Base-by-base conservation (phyloP, 2,329 filamentous ascomycete genomes). In the Elsinoe necatrix region DNA sequence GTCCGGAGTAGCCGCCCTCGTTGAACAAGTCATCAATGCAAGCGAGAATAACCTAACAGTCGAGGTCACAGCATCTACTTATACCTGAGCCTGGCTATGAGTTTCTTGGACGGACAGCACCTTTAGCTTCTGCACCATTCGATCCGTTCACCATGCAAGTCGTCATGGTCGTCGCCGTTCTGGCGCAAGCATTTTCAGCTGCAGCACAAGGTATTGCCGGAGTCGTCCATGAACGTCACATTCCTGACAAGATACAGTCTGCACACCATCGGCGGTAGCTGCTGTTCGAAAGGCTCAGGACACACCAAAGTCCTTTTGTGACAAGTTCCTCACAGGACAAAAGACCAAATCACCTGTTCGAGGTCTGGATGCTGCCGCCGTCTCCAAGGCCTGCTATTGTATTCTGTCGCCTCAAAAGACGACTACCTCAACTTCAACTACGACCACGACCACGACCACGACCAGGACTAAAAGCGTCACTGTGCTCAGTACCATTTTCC, bases 341-440 rank as follows among this genome's bases (percentile, higher is more conserved):
- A 50, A 50, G 45, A 50, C 45, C 25, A 50, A 21, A 9, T 50
- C 45, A 31, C 45, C 45, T 4, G 9, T 50, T 25, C 31, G 34
- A 50, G 45, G 12, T 20, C 16, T 50, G n/a, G 25, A 50, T 20
- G 45, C 45, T 8, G 27, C 25, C 27, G 45, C 45, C 23, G 45
- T 34, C 11, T 50, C 45, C 2, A 50, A 50, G 27, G 45, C 45
- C 14, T 50, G 45, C 45, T 50, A 31, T 25, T 50, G 45, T 31
- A 50, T 50, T 20, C 45, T 50, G 25, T 50, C 45, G n/a, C 45
- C 41, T 9, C 20, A 23, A 12, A 45, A 45, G n/a, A 45, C 41
- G 21, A 23, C 20, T 11, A 45, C 41, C 9, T 20, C 20, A 18
- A 45, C 41, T 8, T 21, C 20, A 9, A 45, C 45, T 12, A 50